Evolutionary conservation across 805 yeast genomes (phyloP).

Genomic region (Saccharomycopsis sp.): DNA sequence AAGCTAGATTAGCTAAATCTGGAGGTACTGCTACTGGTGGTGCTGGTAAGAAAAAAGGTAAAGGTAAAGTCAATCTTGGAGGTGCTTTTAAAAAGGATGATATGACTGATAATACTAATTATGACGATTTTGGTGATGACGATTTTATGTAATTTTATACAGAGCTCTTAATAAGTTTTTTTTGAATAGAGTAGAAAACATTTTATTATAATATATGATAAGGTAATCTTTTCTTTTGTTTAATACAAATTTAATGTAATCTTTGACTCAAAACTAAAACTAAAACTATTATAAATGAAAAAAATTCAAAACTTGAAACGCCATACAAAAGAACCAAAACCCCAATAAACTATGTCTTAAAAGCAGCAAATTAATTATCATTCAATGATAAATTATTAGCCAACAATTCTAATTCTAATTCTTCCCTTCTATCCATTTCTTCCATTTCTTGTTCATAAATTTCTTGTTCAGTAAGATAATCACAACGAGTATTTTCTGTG

Average conservation of each 20-base stretch:
- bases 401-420: conserved; percentile 24
- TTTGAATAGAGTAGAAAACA: too few relatives aligned
- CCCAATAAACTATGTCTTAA: too few relatives aligned
- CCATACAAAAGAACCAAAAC: too few relatives aligned
- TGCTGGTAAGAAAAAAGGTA: conserved; percentile 89
- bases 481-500: neutral
- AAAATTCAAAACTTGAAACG: too few relatives aligned
- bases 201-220: too few relatives aligned
- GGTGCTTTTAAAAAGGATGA: conserved; percentile 59
- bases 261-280: too few relatives aligned
- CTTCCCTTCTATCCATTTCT: conserved; percentile 22
- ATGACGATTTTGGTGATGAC: conserved; percentile 55
- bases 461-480: conserved; percentile 2
- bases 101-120: conserved; percentile 40
- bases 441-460: conserved; percentile 21
- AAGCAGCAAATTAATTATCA: neutral
- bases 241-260: too few relatives aligned
- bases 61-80: conserved; percentile 56
- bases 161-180: too few relatives aligned
- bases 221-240: too few relatives aligned
- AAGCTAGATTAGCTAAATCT: conserved; percentile 66
- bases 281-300: too few relatives aligned
- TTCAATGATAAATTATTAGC: conserved; percentile 19
- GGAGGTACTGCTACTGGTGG: conserved; percentile 88
- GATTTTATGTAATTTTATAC: conserved; percentile 80